These are phyloP conservation scores for Colletotrichum sp. DNA, from an alignment of 2,329 filamentous ascomycete species.

Conservation along the genomic window DNA sequence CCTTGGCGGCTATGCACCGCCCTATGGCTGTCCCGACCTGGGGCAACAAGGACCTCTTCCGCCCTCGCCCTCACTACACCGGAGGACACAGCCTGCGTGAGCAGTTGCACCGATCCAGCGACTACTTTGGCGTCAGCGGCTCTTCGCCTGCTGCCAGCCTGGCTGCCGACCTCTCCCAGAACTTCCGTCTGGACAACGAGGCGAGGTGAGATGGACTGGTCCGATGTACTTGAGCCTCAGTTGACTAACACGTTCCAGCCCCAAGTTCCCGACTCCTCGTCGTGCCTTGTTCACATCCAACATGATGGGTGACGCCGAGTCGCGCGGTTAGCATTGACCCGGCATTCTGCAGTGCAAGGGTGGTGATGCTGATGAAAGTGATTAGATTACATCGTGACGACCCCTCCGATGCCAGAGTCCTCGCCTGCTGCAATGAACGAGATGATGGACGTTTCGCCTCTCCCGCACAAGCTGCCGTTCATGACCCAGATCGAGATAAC, in stretches of 20 bases:
- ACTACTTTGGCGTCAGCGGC: conserved; percentile 86
- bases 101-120: conserved; percentile 65
- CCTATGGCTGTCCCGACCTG: conserved; percentile 65
- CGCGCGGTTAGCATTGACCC: conserved; percentile 59
- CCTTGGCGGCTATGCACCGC: conserved; percentile 90
- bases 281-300: conserved; percentile 82
- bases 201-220: conserved; percentile 69
- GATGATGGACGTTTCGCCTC: conserved; percentile 90
- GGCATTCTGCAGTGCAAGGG: background rate
- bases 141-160: conserved; percentile 92
- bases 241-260: conserved; percentile 55
- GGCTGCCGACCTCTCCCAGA: conserved; percentile 93
- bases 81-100: conserved; percentile 78
- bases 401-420: conserved; percentile 82
- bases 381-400: conserved; percentile 73
- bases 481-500: conserved; percentile 68
- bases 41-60: conserved; percentile 59
- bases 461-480: conserved; percentile 84
- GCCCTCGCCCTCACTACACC: conserved; percentile 50
- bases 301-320: conserved; percentile 63
- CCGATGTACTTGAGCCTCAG: background rate
- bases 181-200: conserved; percentile 88
- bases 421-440: conserved; percentile 77
- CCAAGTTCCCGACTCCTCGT: conserved; percentile 81
- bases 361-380: conserved; percentile 24